Base-by-base conservation (phyloP, 495 filamentous ascomycete genomes). In the Penicillium bialowiezense region DNA sequence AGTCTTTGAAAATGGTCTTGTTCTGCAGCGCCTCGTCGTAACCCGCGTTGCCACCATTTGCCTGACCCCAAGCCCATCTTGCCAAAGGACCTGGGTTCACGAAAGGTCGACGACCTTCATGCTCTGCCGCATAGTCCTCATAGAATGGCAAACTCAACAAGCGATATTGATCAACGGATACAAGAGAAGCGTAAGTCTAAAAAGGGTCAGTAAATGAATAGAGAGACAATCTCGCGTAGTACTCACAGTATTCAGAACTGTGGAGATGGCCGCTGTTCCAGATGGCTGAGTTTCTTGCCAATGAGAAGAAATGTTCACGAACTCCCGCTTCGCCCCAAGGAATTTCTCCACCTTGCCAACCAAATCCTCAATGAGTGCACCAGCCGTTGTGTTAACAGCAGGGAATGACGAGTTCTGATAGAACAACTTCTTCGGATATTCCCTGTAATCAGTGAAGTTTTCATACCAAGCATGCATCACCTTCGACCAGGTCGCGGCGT, bases 41-140 rank as follows among this genome's bases (percentile, higher is more conserved):
- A 7, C 75, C 54, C 0, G 63, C 62, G 1, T 66, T 58, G 13
- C 62, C 58, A 0, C 74, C 67, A 33, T 70, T 61, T 1, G 55
- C 39, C 47, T 79, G 73, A 21, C 75, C 82, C 56, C 69, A 84
- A 1, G 62, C 65, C 81, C 82, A 88, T 7, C 83, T 75, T 2
- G 67, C 50, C 4, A 81, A 54, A 2, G 82, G 82, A 0, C 62
- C 69, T 1, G 80, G 80, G 55, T 83, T 73, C 18, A 84, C 64
- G 42, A 80, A 83, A 1, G 80, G 80, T 1, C 44, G 58, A 23
- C 75, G 72, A 29, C 74, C 77, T 14, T 66, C 62, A 48, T 79
- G 56, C 3, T 61, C 55, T 7, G 69, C 67, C 1, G 68, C 78
- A 39, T 81, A 83, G 54, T 79, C 77, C 3, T 60, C 59, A 51